A percentile compares a stretch with the other conserved stretches of the same genome.
Evolutionary conservation across 1,284 basidiomycete genomes (phyloP).

Genomic region (Puccinia polysora): DNA sequence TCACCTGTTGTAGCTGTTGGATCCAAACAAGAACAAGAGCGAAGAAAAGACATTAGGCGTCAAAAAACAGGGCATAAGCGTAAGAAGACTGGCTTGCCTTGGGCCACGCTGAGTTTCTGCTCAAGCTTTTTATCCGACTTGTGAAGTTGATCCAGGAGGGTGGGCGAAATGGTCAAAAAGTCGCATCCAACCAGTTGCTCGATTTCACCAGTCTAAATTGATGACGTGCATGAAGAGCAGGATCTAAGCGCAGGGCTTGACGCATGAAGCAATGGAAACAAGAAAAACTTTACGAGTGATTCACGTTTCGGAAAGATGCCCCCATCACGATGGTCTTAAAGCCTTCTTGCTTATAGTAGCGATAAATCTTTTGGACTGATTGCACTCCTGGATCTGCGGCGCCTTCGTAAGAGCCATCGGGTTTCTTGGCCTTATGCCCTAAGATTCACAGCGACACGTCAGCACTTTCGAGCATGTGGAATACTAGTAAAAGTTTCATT

Average conservation of each 20-base stretch:
- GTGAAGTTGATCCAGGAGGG: slow-evolving; percentile 86
- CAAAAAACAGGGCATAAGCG: background rate
- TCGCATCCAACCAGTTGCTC: slow-evolving; percentile 90
- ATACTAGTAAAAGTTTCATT: background rate
- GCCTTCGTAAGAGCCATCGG: slow-evolving; percentile 74
- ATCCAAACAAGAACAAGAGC: background rate
- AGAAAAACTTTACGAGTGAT: background rate
- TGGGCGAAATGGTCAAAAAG: slow-evolving; percentile 89
- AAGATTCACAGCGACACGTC: slow-evolving; percentile 55
- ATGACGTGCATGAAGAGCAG: background rate
- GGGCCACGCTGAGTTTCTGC: slow-evolving; percentile 71
- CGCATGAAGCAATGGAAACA: too few species aligned
- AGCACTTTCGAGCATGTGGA: background rate
- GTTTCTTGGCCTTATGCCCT: slow-evolving; percentile 87
- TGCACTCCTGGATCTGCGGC: slow-evolving; percentile 93
- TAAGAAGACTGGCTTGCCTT: slow-evolving; percentile 58
- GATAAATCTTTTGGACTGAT: slow-evolving; percentile 93
- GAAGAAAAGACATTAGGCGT: background rate
- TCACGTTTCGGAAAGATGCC: slow-evolving; percentile 92
- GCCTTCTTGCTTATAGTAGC: slow-evolving; percentile 96
- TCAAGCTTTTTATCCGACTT: slow-evolving; percentile 68
- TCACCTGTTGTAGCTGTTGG: slow-evolving; percentile 54
- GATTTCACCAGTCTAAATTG: slow-evolving; percentile 67
- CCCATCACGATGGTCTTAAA: slow-evolving; percentile 99
- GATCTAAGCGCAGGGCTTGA: too few species aligned